Percentiles rank a stretch among this genome's conserved stretches.
These are phyloP conservation scores for Melanogaster broomeanus DNA, from an alignment of 768 basidiomycete genomes.

Conservation along the genomic window DNA sequence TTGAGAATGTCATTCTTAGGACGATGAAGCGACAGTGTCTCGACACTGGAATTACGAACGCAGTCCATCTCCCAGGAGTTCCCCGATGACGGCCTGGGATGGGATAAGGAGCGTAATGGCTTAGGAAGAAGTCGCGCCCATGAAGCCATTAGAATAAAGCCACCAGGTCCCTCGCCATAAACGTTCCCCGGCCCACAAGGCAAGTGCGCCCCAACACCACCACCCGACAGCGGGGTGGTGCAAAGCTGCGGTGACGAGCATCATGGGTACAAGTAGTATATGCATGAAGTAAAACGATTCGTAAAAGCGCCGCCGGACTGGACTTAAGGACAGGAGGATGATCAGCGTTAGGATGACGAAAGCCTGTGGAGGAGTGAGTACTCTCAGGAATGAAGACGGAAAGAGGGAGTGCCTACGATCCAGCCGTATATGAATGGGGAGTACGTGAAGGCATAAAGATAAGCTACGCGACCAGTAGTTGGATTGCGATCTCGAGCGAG, in stretches of 20 bases:
- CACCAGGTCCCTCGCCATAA: constrained; percentile 55
- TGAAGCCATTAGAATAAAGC: constrained; percentile 58
- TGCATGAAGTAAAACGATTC: constrained; percentile 70
- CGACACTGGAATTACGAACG: constrained; percentile 6
- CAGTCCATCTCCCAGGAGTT: constrained; percentile 29
- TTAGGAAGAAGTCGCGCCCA: constrained; percentile 29
- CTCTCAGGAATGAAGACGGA: not conserved
- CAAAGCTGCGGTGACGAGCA: constrained; percentile 58
- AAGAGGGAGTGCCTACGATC: constrained; percentile 41
- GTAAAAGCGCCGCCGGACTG: constrained; percentile 54
- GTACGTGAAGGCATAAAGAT: constrained; percentile 57
- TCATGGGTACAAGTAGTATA: constrained; percentile 61
- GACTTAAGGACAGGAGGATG: constrained; percentile 49
- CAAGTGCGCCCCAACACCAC: constrained; percentile 69
- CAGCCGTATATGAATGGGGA: constrained; percentile 63
- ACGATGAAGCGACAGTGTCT: not conserved
- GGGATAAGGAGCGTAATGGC: not conserved
- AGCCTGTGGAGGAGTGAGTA: constrained; percentile 40
- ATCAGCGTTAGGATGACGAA: constrained; percentile 56
- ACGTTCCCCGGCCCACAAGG: constrained; percentile 66
- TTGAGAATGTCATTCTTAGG: constrained; percentile 4
- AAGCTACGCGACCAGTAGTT: constrained; percentile 43
- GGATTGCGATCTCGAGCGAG: constrained; percentile 50
- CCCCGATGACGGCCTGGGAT: not conserved
- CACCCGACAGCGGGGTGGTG: constrained; percentile 68